phyloP scores from a whole-genome alignment of 371 early-diverging fungal genomes.

The Synchytrium microbalum region DNA sequence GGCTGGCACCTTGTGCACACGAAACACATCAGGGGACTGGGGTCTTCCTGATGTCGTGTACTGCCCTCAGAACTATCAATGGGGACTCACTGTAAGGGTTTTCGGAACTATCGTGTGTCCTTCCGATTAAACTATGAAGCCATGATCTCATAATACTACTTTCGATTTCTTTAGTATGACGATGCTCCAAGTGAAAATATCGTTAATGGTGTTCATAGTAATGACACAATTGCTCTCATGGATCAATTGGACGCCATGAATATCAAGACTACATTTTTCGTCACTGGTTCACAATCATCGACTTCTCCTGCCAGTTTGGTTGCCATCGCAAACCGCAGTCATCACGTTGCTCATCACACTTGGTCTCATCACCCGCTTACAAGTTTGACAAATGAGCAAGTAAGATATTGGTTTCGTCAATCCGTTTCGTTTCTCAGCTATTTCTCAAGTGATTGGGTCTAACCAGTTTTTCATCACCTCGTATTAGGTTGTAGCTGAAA shows the following conservation, averaged over 20 bases:
- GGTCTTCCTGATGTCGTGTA: not conserved
- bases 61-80: not conserved
- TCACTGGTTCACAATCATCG: slow-evolving; percentile 4
- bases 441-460: slow-evolving; percentile 24
- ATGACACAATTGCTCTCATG: slow-evolving; percentile 11
- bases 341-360: slow-evolving; percentile 43
- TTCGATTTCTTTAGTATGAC: slow-evolving; percentile 4
- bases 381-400: slow-evolving; percentile 57
- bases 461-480: slow-evolving; percentile 45
- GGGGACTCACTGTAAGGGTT: slow-evolving; percentile 11
- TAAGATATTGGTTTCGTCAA: slow-evolving; percentile 15
- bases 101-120: too few relatives aligned
- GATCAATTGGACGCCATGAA: not conserved
- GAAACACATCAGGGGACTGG: not conserved
- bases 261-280: slow-evolving; percentile 16
- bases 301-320: slow-evolving; percentile 11
- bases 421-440: too few relatives aligned
- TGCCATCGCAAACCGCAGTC: slow-evolving; percentile 31
- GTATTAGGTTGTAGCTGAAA: too few relatives aligned
- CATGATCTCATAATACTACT: not conserved
- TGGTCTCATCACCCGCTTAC: slow-evolving; percentile 57
- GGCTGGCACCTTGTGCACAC: not conserved
- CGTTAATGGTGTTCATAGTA: slow-evolving; percentile 10
- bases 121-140: slow-evolving; percentile 7
- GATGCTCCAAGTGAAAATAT: slow-evolving; percentile 15